These are phyloP conservation scores for Striga hermonthica DNA, from an alignment of 305 asterid genomes.

Conservation along the genomic window DNA sequence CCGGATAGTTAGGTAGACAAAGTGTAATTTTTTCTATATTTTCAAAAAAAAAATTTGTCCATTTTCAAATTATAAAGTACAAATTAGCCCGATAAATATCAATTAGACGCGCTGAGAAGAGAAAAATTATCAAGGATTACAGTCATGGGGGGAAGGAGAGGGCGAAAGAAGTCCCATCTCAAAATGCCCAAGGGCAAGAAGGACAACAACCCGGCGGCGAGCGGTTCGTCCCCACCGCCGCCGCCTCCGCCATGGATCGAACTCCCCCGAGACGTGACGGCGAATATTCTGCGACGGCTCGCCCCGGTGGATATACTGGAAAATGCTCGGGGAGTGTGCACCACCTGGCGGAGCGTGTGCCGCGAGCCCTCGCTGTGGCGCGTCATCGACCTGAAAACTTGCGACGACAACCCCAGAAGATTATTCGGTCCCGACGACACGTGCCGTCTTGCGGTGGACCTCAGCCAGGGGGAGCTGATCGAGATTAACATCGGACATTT, in stretches of 20 bases:
- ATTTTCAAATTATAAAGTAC: too few species aligned
- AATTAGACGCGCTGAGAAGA: too few species aligned
- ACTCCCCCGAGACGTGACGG: slow-evolving; percentile 38
- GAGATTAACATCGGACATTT: slow-evolving; percentile 33
- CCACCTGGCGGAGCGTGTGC: slow-evolving; percentile 40
- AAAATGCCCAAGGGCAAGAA: too few species aligned
- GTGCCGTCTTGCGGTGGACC: slow-evolving; percentile 45
- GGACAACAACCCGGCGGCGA: too few species aligned
- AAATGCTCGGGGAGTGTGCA: slow-evolving; percentile 39
- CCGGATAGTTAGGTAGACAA: too few species aligned
- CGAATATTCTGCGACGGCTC: slow-evolving; percentile 36
- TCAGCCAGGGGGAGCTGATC: slow-evolving; percentile 42
- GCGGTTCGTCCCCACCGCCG: slow-evolving; percentile 7
- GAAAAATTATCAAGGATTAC: too few species aligned
- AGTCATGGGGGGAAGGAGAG: too few species aligned
- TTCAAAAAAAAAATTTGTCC: too few species aligned
- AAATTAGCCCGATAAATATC: too few species aligned
- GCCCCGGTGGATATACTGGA: slow-evolving; percentile 30
- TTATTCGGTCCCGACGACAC: not conserved
- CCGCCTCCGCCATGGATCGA: slow-evolving; percentile 40
- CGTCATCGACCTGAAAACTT: slow-evolving; percentile 28
- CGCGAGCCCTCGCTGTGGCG: slow-evolving; percentile 45
- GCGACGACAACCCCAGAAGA: not conserved
- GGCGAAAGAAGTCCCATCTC: too few species aligned
- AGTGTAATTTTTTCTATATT: too few species aligned